A percentile compares a stretch with the other conserved stretches of the same genome.
Conservation (phyloP, 805 yeast species). For the Candida caryicola region DNA sequence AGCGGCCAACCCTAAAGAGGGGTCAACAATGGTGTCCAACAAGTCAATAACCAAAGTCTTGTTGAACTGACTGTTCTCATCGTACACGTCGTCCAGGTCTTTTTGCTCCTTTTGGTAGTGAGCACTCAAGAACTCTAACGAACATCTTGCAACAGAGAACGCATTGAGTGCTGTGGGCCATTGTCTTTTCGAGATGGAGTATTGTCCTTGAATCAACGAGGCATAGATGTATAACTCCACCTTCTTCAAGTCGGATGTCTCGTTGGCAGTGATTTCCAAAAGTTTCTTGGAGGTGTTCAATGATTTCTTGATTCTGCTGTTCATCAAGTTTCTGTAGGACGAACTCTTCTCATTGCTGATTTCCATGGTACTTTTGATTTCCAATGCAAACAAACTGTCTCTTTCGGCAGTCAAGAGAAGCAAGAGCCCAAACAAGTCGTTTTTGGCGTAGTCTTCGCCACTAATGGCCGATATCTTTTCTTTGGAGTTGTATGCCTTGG, state of each 20-base stretch:
- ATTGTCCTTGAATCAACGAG: constrained; percentile 53
- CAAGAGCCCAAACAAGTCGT: constrained; percentile 54
- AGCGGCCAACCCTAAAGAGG: constrained; percentile 56
- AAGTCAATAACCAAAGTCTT: constrained; percentile 52
- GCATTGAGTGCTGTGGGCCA: constrained; percentile 54
- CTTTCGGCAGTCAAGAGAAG: constrained; percentile 74
- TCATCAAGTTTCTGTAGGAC: constrained; percentile 46
- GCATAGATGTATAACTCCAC: constrained; percentile 35
- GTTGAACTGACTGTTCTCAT: constrained; percentile 24
- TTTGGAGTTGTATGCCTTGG: constrained; percentile 55
- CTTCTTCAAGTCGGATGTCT: constrained; percentile 20
- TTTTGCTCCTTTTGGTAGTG: constrained; percentile 5
- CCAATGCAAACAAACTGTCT: constrained; percentile 66
- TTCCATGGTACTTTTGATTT: constrained; percentile 54
- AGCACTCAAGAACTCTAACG: constrained; percentile 48
- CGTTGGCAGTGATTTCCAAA: constrained; percentile 38
- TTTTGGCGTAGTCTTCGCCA: constrained; percentile 47
- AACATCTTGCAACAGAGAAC: constrained; percentile 60
- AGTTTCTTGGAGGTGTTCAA: constrained; percentile 43
- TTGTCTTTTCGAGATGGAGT: constrained; percentile 49
- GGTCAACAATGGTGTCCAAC: constrained; percentile 59
- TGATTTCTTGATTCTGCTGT: constrained; percentile 69
- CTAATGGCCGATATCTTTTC: constrained; percentile 47
- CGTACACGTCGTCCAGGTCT: constrained; percentile 10
- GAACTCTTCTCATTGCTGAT: constrained; percentile 47